A percentile compares a stretch with the other conserved stretches of the same genome.
These are phyloP conservation scores for Psidium guajava DNA, from an alignment of 345 rosid genomes.

Conservation along the genomic window DNA sequence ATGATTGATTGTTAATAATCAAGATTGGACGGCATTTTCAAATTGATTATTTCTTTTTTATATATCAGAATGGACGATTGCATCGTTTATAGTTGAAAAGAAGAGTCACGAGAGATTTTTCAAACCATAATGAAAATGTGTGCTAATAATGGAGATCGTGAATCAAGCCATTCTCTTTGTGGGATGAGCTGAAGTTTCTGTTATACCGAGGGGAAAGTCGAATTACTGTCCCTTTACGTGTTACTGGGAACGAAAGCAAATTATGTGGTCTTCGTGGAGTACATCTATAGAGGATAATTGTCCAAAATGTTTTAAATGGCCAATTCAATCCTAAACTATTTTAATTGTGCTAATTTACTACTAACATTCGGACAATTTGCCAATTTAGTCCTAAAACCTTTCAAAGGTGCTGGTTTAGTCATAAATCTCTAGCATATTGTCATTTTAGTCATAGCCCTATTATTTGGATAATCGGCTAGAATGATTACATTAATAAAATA, in stretches of 20 bases:
- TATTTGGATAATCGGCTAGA: too few species aligned
- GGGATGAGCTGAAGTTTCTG: not conserved
- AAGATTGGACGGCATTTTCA: not conserved
- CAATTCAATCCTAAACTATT: too few species aligned
- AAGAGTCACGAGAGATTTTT: not conserved
- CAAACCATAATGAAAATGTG: not conserved
- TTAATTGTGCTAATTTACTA: too few species aligned
- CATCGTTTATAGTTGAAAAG: not conserved
- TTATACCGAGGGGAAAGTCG: slow-evolving; percentile 3
- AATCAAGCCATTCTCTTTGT: not conserved
- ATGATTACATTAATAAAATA: too few species aligned
- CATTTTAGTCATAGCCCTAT: too few species aligned
- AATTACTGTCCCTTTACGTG: not conserved
- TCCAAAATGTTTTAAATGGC: too few species aligned
- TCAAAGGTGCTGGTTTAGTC: too few species aligned
- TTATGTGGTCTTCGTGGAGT: not conserved
- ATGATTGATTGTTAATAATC: not conserved
- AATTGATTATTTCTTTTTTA: not conserved
- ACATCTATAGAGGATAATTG: too few species aligned
- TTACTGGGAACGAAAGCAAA: not conserved
- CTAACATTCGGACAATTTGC: too few species aligned
- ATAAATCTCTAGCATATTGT: too few species aligned
- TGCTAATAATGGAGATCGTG: not conserved
- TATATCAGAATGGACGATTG: not conserved
- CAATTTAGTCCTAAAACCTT: too few species aligned